Evolutionary conservation across 2,329 filamentous ascomycete species (phyloP).

Genomic region (Fusarium caatingaense): DNA sequence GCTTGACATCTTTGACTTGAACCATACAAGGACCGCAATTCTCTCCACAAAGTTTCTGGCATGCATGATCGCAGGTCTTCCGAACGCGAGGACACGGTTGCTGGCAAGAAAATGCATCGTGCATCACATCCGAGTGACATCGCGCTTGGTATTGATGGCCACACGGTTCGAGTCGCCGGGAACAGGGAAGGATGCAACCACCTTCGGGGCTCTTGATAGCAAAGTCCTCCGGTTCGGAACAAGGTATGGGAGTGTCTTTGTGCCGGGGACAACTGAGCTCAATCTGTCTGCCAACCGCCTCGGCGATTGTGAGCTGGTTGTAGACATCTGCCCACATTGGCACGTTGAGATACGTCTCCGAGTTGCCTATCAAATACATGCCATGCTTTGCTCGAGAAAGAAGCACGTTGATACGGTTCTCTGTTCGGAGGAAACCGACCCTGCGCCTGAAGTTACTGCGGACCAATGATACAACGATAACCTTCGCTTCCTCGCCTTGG

Average conservation of each 20-base stretch:
- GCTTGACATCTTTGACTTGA: constrained; percentile 7
- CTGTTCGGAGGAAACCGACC: constrained; percentile 73
- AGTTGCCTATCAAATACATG: constrained; percentile 76
- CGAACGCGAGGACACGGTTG: constrained; percentile 57
- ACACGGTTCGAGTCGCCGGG: constrained; percentile 56
- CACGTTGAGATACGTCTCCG: constrained; percentile 64
- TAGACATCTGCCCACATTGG: constrained; percentile 62
- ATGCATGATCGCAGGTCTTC: constrained; percentile 57
- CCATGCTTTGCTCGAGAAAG: constrained; percentile 74
- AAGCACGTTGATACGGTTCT: constrained; percentile 76
- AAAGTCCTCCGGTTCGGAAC: constrained; percentile 68
- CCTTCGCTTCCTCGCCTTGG: constrained; percentile 79
- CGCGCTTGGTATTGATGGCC: constrained; percentile 58
- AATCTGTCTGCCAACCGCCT: constrained; percentile 61
- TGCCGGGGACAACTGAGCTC: constrained; percentile 71
- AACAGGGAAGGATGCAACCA: constrained; percentile 65
- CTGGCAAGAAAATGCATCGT: constrained; percentile 57
- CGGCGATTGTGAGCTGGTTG: constrained; percentile 8
- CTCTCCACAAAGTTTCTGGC: constrained; percentile 56
- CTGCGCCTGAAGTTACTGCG: constrained; percentile 71
- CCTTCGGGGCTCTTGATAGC: constrained; percentile 66
- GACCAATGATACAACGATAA: constrained; percentile 77
- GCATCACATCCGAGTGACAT: constrained; percentile 60
- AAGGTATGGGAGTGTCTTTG: constrained; percentile 59
- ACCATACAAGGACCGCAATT: constrained; percentile 47